Conservation (phyloP, 768 basidiomycete genomes). For the Mycena metata region DNA sequence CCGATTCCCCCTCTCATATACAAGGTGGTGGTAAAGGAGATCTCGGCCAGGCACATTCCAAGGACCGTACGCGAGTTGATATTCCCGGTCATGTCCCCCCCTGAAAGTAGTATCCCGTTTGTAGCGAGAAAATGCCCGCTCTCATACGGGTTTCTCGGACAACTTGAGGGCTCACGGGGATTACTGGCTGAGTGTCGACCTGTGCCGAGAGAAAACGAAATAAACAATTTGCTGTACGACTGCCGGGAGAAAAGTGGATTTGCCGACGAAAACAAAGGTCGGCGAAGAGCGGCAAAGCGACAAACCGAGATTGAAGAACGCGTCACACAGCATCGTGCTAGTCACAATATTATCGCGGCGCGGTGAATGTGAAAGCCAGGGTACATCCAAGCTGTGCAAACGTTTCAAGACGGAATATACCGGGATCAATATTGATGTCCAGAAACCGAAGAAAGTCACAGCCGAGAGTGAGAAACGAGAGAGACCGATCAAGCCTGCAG, state of each 20-base stretch:
- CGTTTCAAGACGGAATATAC: too few relatives aligned
- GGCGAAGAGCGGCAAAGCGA: too few relatives aligned
- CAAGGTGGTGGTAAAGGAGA: not conserved
- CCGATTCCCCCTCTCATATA: slow-evolving; percentile 22
- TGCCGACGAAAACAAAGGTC: too few relatives aligned
- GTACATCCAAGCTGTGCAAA: not conserved
- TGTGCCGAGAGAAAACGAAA: slow-evolving; percentile 8
- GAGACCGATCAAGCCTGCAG: too few relatives aligned
- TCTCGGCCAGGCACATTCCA: slow-evolving; percentile 20
- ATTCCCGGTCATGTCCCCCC: not conserved
- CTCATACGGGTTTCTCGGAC: slow-evolving; percentile 26
- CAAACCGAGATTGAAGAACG: too few relatives aligned
- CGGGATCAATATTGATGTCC: too few relatives aligned
- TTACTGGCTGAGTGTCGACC: not conserved
- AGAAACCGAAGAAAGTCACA: too few relatives aligned
- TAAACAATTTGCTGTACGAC: not conserved
- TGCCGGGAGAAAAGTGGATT: too few relatives aligned
- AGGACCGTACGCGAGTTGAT: not conserved
- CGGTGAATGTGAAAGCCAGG: slow-evolving; percentile 10
- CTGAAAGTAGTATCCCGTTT: not conserved
- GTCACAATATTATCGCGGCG: not conserved
- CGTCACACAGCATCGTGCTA: slow-evolving; percentile 1
- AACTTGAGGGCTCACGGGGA: not conserved
- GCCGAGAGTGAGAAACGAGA: too few relatives aligned
- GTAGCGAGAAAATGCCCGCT: not conserved